Evolutionary conservation across 768 basidiomycete species (phyloP), one percentile per base, ranked within the genome.

Genomic region (Filobasidium wieringae): DNA sequence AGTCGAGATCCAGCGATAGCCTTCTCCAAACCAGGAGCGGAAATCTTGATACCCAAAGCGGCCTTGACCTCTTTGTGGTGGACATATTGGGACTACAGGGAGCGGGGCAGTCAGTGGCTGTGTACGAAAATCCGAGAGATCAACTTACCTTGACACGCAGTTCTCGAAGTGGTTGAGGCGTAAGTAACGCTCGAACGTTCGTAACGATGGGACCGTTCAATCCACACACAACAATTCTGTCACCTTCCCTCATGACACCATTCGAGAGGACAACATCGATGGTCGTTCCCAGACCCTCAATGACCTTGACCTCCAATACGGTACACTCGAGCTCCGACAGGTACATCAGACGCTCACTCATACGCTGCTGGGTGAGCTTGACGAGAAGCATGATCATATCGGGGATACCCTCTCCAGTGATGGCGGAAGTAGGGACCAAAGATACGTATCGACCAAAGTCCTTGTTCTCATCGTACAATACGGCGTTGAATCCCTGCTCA

Each of bases 371-470:
- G 15, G 93, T 97, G 54, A 97, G 80, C 73, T 95, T 92, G 76
- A 96, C 82, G 69, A 99, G 83, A 27, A 99, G 80, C 88, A 92
- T 88, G 77, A 99, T 90, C 93, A 99, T 93, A 77, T 97, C 95
- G 29, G 95, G 95, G 11, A 99, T 80, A 72, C 95, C 95, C 76
- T 99, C 95, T 56, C 93, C 95, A 3, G 93, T 96, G 74, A 95
- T 84, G 32, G 95, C 95, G 55, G 95, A 97, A 4, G 93, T 97
- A 30, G 95, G 93, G 12, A 99, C 93, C 50, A 99, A 80, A 1
- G 93, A 97, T 59, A 99, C 91, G 65, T 89, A 92, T 59, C 86
- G 81, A 53, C 84, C 88, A 61, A 95, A 85, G 75, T 81, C 90
- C 79, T 88, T 93, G 82, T 99, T 99, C 51, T 96, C 87, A 76